Evolutionary conservation across 768 basidiomycete species (phyloP).

Genomic region (Collybiopsis luxurians): DNA sequence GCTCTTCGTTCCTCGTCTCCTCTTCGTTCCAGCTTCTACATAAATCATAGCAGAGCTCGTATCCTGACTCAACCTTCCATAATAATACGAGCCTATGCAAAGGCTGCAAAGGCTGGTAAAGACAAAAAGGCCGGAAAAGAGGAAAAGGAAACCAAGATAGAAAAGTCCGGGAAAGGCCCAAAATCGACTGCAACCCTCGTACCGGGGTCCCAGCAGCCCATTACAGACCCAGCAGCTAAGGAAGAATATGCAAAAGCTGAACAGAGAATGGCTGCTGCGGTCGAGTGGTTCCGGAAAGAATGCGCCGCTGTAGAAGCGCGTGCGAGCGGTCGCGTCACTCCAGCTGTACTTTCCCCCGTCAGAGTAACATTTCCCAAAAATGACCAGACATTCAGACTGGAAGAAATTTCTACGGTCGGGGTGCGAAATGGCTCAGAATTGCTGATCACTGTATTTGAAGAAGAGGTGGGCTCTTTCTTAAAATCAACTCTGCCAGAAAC

Average conservation of each 20-base stretch:
- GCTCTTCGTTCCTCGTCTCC: neutral
- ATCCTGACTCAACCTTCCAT: neutral
- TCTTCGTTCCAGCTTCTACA: neutral
- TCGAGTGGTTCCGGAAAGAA: constrained; percentile 79
- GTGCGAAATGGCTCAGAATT: constrained; percentile 75
- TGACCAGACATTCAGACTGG: constrained; percentile 42
- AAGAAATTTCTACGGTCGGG: constrained; percentile 79
- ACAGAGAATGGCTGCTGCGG: constrained; percentile 55
- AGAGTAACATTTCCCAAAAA: constrained; percentile 49
- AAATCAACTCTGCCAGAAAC: too few relatives aligned
- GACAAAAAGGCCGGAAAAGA: too few relatives aligned
- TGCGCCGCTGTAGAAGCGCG: constrained; percentile 70
- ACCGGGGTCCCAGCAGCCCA: constrained; percentile 64
- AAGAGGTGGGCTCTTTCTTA: constrained; percentile 55
- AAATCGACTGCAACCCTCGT: constrained; percentile 59
- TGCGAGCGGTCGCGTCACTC: constrained; percentile 74
- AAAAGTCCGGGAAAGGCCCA: constrained; percentile 27
- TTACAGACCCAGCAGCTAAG: constrained; percentile 50
- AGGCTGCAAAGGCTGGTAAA: neutral
- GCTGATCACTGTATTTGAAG: constrained; percentile 75
- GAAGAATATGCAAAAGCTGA: constrained; percentile 64
- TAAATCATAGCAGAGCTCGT: too few relatives aligned
- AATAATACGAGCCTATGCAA: neutral
- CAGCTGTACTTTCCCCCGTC: constrained; percentile 67
- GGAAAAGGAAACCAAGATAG: too few relatives aligned